A percentile compares a stretch with the other conserved stretches of the same genome.
These are phyloP conservation scores for Mrakia frigida DNA, from an alignment of 768 basidiomycete genomes.

Conservation along the genomic window DNA sequence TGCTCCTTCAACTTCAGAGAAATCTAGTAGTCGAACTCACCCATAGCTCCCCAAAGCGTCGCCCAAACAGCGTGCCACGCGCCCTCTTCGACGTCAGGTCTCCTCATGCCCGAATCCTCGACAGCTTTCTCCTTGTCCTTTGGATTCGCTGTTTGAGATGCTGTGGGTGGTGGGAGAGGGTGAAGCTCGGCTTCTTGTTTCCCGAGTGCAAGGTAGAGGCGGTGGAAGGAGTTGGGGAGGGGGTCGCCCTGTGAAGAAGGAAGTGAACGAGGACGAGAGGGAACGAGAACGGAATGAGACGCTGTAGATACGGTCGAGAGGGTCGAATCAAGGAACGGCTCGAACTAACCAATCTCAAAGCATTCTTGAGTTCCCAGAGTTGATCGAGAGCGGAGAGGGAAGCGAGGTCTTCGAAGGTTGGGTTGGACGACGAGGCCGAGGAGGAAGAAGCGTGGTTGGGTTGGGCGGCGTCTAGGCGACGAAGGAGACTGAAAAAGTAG, in stretches of 20 bases:
- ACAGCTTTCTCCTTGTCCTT: not conserved
- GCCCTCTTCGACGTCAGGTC: constrained; percentile 8
- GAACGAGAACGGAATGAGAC: not conserved
- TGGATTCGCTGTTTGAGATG: not conserved
- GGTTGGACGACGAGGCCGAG: not conserved
- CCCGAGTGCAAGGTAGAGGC: not conserved
- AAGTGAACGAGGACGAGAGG: not conserved
- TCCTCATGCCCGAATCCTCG: not conserved
- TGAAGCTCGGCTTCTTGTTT: constrained; percentile 22
- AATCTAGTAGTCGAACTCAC: not conserved
- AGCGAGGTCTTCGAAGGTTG: not conserved
- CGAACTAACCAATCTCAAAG: not conserved
- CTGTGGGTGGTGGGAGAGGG: not conserved
- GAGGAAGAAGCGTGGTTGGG: constrained; percentile 6
- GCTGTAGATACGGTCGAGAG: not conserved
- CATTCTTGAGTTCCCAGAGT: constrained; percentile 20
- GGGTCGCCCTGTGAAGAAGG: constrained; percentile 3
- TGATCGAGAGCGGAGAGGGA: constrained; percentile 17
- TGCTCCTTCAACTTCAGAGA: too few species aligned
- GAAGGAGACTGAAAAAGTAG: constrained; percentile 3
- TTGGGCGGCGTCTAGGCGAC: constrained; percentile 16
- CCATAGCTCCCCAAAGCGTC: not conserved
- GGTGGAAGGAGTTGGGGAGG: not conserved
- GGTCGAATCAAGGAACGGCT: not conserved
- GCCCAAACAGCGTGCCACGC: constrained; percentile 5